phyloP scores from a whole-genome alignment of 2,329 filamentous ascomycete species.

The Immersiporthe knoxdaviesiana region DNA sequence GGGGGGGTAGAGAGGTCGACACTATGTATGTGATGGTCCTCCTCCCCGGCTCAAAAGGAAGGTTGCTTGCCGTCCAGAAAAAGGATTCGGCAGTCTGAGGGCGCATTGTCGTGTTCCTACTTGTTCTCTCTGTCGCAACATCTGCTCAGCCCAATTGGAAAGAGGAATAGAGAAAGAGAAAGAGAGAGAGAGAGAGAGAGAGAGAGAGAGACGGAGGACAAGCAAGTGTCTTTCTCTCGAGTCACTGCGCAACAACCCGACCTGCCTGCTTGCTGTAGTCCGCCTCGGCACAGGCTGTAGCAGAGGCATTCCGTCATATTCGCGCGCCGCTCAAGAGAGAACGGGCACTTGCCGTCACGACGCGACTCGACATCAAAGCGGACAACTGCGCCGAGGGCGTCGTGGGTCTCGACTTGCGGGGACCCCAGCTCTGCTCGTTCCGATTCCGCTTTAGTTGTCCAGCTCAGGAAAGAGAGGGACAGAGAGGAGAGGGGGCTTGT shows the following conservation, averaged over 20 bases:
- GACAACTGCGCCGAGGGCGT: slow-evolving; percentile 17
- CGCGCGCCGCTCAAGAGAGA: not conserved
- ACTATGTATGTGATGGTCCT: not conserved
- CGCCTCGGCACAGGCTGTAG: not conserved
- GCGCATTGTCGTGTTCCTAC: not conserved
- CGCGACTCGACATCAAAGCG: slow-evolving; percentile 22
- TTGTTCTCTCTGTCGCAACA: slow-evolving; percentile 3
- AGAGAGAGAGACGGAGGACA: not conserved
- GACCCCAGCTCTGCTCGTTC: slow-evolving; percentile 13
- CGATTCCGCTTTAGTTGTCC: not conserved
- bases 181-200: too few relatives aligned
- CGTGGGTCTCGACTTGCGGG: slow-evolving; percentile 26
- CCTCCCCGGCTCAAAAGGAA: slow-evolving; percentile 21
- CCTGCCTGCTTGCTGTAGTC: not conserved
- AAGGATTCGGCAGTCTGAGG: not conserved
- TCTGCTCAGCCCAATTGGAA: slow-evolving; percentile 16
- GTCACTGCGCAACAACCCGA: not conserved
- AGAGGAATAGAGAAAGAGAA: not conserved
- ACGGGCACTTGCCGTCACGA: slow-evolving; percentile 9
- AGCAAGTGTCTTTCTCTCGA: not conserved
- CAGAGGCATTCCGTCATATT: not conserved
- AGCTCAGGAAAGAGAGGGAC: slow-evolving; percentile 6
- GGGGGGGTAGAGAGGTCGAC: slow-evolving; percentile 4
- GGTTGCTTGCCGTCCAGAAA: slow-evolving; percentile 14
- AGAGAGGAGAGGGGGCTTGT: not conserved